Base-by-base conservation (phyloP, 306 rosid genomes). In the Lathyrus oleraceus region DNA sequence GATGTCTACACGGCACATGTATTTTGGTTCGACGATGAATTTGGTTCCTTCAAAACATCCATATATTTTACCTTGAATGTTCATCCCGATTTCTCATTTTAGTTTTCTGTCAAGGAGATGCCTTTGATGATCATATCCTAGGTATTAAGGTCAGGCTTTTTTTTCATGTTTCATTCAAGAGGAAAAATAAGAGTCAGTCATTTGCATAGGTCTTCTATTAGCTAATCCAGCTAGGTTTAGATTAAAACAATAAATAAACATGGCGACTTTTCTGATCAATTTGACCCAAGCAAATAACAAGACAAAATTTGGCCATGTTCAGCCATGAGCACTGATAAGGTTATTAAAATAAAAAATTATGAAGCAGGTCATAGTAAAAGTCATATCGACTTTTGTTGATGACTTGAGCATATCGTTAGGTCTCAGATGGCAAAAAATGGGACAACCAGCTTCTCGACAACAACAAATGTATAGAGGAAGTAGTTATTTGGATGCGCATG, bases 1-100 rank as follows among this genome's bases (percentile, higher is more conserved):
- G 47, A 35, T 47, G 45, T 32, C 53, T 69, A 16, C 32, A 44
- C 32, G 30, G 49, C 49, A 48, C 70, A 23, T 61, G 72, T 13
- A 49, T 32, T 36, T 76, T 60, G 69, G 53, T 51, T 58, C 70
- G 11, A 44, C 36, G 13, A 11, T 39, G 52, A 64, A 60, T 21
- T 65, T 71, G 69, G 62, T 66, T 6, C 71, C 44, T 61, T 20
- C 68, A 27, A 36, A 65, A 44, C 58, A 54, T 45, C 67, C 54
- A 44, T 49, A 58, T 72, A 44, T 28, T 17, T 23, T 77, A 71
- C 42, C 52, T 6, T 65, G 58, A 40, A 54, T 47, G 47, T 65
- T 42, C 25, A 19, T 47, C 32, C 19, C 6, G 32, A 54, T 11
- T 17, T 69, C 27, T 40, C 43, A 43, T 57, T 19, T 20, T 35